Conservation (phyloP, 768 basidiomycete genomes). For the Macrolepiota dolichaula region DNA sequence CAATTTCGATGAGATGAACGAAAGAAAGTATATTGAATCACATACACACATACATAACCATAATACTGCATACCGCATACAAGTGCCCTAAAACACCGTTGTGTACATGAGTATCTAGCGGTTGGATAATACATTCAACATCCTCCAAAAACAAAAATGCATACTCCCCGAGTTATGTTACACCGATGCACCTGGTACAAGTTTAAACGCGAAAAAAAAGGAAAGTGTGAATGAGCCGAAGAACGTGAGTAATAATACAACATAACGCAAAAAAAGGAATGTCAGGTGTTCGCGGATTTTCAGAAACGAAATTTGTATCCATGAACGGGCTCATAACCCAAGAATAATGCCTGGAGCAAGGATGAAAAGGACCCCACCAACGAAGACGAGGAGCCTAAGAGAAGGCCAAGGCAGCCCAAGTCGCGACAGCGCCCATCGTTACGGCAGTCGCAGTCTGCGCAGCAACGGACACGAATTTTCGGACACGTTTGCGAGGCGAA, state of each 20-base stretch:
- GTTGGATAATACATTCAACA: background rate
- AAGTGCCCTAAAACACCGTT: background rate
- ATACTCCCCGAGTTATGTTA: background rate
- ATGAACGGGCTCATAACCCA: too few relatives aligned
- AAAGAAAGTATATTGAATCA: background rate
- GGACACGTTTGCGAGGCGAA: slow-evolving; percentile 41
- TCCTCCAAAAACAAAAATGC: background rate
- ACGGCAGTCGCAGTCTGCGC: slow-evolving; percentile 61
- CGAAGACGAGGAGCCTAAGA: slow-evolving; percentile 26
- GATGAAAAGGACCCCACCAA: too few relatives aligned
- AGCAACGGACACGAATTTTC: slow-evolving; percentile 39
- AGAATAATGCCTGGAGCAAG: too few relatives aligned
- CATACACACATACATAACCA: background rate
- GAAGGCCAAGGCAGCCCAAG: slow-evolving; percentile 75
- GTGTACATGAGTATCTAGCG: background rate
- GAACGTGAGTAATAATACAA: background rate
- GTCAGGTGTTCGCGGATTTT: background rate
- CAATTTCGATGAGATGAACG: too few relatives aligned
- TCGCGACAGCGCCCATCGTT: slow-evolving; percentile 63
- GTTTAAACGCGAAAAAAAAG: too few relatives aligned
- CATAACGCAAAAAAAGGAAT: background rate
- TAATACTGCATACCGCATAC: background rate
- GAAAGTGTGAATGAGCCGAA: background rate
- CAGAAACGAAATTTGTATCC: background rate
- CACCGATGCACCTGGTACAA: background rate